Conservation (phyloP, 192 early-diverging fungal genomes). For the Linnemannia hyalina region DNA sequence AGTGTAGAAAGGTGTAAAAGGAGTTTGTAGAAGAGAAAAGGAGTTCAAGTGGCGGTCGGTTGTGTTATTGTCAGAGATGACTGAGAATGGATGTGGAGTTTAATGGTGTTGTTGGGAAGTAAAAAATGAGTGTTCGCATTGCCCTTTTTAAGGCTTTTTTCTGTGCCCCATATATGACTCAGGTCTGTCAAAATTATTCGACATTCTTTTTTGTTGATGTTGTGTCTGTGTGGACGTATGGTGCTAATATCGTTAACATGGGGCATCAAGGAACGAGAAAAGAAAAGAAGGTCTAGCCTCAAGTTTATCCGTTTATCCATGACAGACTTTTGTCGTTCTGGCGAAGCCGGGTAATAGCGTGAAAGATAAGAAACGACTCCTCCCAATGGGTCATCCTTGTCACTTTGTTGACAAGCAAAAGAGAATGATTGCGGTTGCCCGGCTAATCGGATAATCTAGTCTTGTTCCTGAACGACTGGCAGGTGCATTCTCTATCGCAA, state of each 20-base stretch:
- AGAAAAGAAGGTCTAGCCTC: not conserved
- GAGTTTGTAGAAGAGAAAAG: not conserved
- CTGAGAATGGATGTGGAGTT: not conserved
- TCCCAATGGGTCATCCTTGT: not conserved
- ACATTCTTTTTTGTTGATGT: not conserved
- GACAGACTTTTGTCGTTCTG: not conserved
- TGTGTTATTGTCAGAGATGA: not conserved
- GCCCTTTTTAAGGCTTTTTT: not conserved
- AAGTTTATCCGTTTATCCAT: constrained; percentile 11
- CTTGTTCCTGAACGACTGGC: not conserved
- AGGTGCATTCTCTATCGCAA: not conserved
- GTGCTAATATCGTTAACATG: not conserved
- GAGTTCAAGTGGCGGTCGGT: not conserved
- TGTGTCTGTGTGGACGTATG: not conserved
- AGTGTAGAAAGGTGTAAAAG: not conserved
- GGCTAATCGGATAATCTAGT: constrained; percentile 3
- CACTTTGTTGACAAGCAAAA: constrained; percentile 1
- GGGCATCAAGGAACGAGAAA: not conserved
- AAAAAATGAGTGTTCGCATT: not conserved
- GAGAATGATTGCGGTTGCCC: not conserved
- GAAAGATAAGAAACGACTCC: not conserved
- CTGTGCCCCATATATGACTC: not conserved
- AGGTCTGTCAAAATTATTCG: not conserved
- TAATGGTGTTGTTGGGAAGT: not conserved
- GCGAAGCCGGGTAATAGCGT: not conserved